Base-by-base conservation (phyloP, 805 yeast species). In the Suhomyces pyralidae region DNA sequence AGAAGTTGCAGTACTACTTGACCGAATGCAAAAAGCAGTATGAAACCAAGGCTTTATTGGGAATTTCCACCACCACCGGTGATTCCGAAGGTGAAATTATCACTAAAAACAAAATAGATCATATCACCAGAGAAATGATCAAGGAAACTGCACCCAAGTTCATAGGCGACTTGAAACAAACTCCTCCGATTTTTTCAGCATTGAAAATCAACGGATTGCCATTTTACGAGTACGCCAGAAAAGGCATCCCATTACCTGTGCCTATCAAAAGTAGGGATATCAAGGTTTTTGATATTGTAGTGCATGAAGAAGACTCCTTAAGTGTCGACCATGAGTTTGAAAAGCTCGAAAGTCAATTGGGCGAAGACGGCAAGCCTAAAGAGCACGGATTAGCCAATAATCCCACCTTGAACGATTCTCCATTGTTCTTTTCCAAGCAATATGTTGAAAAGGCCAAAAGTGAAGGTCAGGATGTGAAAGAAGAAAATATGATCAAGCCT, bases 161-260 rank as follows among this genome's bases (percentile, higher is more conserved):
- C 63, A 73, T 83, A n/a, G 99, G 98, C 0, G 79, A 83, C 14
- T 73, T 92, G 49, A 79, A 79, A 59, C 99, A 94, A 69, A 86
- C 96, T 0, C 99, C 99, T 10, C 99, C 99, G 0, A 86, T 94
- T 12, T 94, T 83, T 68, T 89, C 97, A 15, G 99, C 99, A 0
- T 74, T 96, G 53, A 93, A 93, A 65, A 87, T 96, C 84, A 85
- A 90, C 64, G 99, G 99, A 15, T 90, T 85, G 70, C 96, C 96
- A 3, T 73, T 96, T 46, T 91, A 96, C 65, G 97, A 93, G 61
- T 94, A 94, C 66, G 99, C 99, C 1, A 79, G 99, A 57, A 82
- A 87, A 56, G 96, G 96, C 0, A 73, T 81, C 24, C 93, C 97
- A 0, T 76, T 94, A 19, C 99, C 99, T 0, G 79, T 82, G 48